A percentile compares a stretch with the other conserved stretches of the same genome.
Evolutionary conservation across 202 grass and related monocot species (phyloP).

Genomic region (Zizania palustris): DNA sequence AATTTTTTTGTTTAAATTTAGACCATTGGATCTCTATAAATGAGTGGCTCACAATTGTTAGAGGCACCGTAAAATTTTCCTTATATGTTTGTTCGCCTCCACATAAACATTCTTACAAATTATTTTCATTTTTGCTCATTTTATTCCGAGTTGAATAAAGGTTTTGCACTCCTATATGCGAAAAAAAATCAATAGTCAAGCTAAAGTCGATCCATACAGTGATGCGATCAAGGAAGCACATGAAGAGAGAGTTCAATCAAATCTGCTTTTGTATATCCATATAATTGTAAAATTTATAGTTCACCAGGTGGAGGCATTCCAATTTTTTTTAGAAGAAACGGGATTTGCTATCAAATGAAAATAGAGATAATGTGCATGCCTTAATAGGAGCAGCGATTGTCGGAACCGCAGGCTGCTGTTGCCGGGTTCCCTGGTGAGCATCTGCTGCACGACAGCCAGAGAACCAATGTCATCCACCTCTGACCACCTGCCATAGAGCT

Average conservation of each 20-base stretch:
- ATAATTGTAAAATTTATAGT: not conserved
- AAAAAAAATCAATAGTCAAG: not conserved
- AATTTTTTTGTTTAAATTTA: too few relatives aligned
- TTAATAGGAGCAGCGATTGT: conserved; percentile 86
- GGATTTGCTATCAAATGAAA: not conserved
- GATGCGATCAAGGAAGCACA: not conserved
- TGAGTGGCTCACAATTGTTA: too few relatives aligned
- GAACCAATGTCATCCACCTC: conserved; percentile 90
- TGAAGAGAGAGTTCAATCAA: not conserved
- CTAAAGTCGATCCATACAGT: not conserved
- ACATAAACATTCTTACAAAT: not conserved
- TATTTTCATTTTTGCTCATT: not conserved
- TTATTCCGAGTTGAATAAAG: conserved; percentile 3
- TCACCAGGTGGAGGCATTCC: not conserved
- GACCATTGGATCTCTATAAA: too few relatives aligned
- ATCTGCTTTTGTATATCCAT: not conserved
- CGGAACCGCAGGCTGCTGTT: conserved; percentile 93
- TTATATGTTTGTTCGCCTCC: not conserved
- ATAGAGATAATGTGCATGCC: conserved; percentile 34
- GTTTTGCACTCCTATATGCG: not conserved
- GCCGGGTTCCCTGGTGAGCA: conserved; percentile 78
- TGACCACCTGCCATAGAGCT: conserved; percentile 94
- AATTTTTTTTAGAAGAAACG: not conserved
- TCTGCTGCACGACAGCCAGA: conserved; percentile 88
- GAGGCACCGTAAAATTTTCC: too few relatives aligned